Percentiles rank a stretch among this genome's conserved stretches.
phyloP scores from a whole-genome alignment of 2,329 filamentous ascomycete species.

The Tolypocladium amazonense region DNA sequence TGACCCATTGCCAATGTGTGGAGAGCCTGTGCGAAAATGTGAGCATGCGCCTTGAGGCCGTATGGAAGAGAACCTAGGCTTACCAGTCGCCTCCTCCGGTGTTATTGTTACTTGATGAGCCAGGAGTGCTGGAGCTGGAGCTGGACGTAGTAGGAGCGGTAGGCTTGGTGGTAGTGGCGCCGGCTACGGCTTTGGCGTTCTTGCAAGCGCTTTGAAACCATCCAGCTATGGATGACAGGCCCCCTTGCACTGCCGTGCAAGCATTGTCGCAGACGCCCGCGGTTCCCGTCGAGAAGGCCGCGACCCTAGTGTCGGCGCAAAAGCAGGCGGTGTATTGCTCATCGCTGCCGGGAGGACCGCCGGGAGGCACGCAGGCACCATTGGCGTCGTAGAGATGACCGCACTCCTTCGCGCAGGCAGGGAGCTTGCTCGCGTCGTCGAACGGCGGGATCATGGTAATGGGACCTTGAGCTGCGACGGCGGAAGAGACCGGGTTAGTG shows the following conservation, averaged over 20 bases:
- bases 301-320: conserved; percentile 53
- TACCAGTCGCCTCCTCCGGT: conserved; percentile 36
- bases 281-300: conserved; percentile 43
- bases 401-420: conserved; percentile 51
- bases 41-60: background rate
- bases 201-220: conserved; percentile 65
- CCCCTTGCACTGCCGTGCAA: conserved; percentile 37
- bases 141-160: background rate
- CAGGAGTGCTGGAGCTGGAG: background rate
- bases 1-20: conserved; percentile 67
- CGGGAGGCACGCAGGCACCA: conserved; percentile 55
- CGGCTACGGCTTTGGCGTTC: conserved; percentile 19
- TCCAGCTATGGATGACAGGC: conserved; percentile 45
- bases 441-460: conserved; percentile 47
- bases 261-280: conserved; percentile 50
- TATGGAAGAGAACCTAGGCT: conserved; percentile 6
- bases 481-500: background rate
- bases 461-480: background rate
- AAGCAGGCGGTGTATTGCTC: conserved; percentile 59
- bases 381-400: conserved; percentile 58
- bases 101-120: background rate
- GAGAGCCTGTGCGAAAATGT: conserved; percentile 41
- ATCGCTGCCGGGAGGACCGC: conserved; percentile 33
- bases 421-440: conserved; percentile 33
- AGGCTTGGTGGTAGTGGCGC: conserved; percentile 6